Base-by-base conservation (phyloP, 129 eudicot species). In the Mikania micrantha region DNA sequence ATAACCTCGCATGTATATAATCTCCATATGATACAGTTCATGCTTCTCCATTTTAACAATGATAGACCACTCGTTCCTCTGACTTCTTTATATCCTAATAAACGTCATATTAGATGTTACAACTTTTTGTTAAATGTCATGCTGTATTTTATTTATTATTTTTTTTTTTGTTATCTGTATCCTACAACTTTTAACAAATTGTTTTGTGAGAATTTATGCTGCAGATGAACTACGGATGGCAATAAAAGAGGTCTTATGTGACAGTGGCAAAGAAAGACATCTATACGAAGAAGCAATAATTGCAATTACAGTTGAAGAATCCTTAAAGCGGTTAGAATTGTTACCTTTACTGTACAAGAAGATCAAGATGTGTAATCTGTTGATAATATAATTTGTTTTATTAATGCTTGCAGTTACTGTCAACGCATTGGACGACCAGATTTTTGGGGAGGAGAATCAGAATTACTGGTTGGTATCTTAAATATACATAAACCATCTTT, bases 391-490 rank as follows among this genome's bases (percentile, higher is more conserved):
- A 12, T 38, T 54, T 35, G n/a, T 38, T 56, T 35, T 15, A n/a
- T 29, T 35, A 39, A 40, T 72, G 20, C 69, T 64, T 72, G 64
- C 56, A 88, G 98, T 63, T 93, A 93, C 81, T 93, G 98, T 81
- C 96, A 86, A 63, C 95, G 96, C 60, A 88, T 93, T 68, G 92
- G 85, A 76, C 84, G 86, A 59, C 69, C 98, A 21, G 95, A 88
- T 76, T 93, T 93, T 72, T 93, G 98, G 98, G 98, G 98, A 69
- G 98, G 98, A 69, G 98, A 93, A 75, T 83, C 98, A 41, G 98
- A 93, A 79, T 76, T 93, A 60, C 86, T 93, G 91, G 98, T 88
- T 62, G 80, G 98, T 82, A 59, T 40, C 13, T 1, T 22, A 20
- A 10, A 24, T 20, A 53, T 53, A 24, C 4, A 53, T 53, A 3